Base-by-base conservation (phyloP, 2,329 filamentous ascomycete genomes). In the Fusarium mangiferae region DNA sequence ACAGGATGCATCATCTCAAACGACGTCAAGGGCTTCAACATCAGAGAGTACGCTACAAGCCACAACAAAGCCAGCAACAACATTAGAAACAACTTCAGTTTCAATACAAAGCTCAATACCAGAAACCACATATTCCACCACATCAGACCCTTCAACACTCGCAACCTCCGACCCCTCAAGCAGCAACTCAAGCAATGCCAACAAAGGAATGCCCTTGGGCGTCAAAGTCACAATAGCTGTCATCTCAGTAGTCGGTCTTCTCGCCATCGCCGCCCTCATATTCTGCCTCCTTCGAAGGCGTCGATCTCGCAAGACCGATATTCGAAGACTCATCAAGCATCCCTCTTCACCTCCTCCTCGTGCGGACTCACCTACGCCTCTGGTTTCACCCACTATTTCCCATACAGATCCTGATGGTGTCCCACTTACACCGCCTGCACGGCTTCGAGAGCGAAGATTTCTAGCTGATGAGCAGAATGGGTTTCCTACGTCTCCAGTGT, bases 221-320 rank as follows among this genome's bases (percentile, higher is more conserved):
- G 81, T 83, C 51, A 87, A 85, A 64, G 82, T 83, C 6, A 85
- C 86, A 38, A 84, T 89, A 55, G 84, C 80, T 8, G 73, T 87
- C 17, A 84, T 83, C 56, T 82, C 83, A 4, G 74, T 83, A 7
- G 74, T 86, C n/a, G 83, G 77, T 8, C 70, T 85, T 17, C 66
- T 85, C 20, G 76, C 82, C 6, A 62, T 87, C 7, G 59, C 82
- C 15, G 79, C 80, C 15, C 71, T 86, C 22, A 62, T 83, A 5
- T 71, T 85, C 6, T 83, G 83, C 52, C 74, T 85, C 6, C 65
- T 85, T 17, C 82, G 82, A 22, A 75, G 62, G 72, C 81, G 45
- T 75, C 72, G 49, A 36, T 62, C 59, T n/a, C 64, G 69, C 22
- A 58, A 62, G 41, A 63, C 65, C 17, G 55, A 68, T 22, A 48